Evolutionary conservation across 2,329 filamentous ascomycete genomes (phyloP), one percentile per base, ranked within the genome.

Genomic region (Huntiella moniliformis): DNA sequence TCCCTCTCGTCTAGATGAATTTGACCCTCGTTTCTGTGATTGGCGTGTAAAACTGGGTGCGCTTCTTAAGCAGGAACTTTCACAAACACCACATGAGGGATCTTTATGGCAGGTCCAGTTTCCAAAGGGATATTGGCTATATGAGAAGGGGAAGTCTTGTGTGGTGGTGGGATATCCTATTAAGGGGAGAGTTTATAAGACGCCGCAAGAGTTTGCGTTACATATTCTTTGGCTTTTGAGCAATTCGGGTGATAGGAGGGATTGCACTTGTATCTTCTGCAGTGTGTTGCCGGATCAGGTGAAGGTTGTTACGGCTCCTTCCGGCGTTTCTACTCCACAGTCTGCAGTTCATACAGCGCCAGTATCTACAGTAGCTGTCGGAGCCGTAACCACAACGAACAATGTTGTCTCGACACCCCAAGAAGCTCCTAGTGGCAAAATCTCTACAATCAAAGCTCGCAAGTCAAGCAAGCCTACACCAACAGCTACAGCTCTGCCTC

Each of bases 161-260:
- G 67, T 65, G 59, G 61, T 70, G 3, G 69, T 66, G 4, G 67
- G 67, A 6, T 67, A 68, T 48, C 67, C 67, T 4, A 57, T 63
- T 50, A 67, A 68, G 50, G 54, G 60, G 32, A 69, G 67, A 54
- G 57, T 67, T 4, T 72, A 66, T 54, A 69, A 67, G 54, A 68
- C 65, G 38, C 68, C 69, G 0, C 67, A 70, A 47, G 69, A 73
- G 51, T 70, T 73, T 49, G 66, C 64, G 4, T 57, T 68, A 6
- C 69, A 73, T 50, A 51, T 70, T 17, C 59, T 73, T 42, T 73
- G 68, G 68, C 62, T 73, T 2, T 57, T 67, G 5, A 68, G 67
- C 28, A 54, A 57, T 12, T 70, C 68, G 11, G 59, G 56, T 49
- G 64, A 68, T 52, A 65, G 67, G 40, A 60, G 54, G 38, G 65